Evolutionary conservation across 1,139 yeast genomes (phyloP).

Genomic region (Scheffersomyces illinoinensis): DNA sequence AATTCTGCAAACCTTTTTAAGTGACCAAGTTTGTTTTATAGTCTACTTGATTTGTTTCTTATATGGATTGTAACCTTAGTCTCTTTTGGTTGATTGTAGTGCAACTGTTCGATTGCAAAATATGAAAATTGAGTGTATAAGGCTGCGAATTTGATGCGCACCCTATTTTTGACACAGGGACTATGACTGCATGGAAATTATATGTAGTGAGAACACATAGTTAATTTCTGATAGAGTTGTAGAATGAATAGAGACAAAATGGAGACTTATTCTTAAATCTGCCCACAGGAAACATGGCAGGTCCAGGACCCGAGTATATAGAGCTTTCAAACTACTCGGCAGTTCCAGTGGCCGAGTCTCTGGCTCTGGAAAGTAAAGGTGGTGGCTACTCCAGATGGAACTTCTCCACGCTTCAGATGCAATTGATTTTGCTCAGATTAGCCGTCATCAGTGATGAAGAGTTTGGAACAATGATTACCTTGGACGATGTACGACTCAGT

Average conservation of each 20-base stretch:
- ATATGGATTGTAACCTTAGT: not conserved
- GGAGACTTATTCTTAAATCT: not conserved
- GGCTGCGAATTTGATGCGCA: not conserved
- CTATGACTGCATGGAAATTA: not conserved
- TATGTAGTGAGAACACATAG: not conserved
- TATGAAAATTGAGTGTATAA: too few relatives aligned
- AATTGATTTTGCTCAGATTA: slow-evolving; percentile 28
- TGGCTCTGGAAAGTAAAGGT: not conserved
- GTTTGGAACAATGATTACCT: slow-evolving; percentile 11
- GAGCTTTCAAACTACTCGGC: slow-evolving; percentile 11
- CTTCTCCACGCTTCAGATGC: slow-evolving; percentile 17
- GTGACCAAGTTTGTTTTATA: too few relatives aligned
- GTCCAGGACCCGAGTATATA: slow-evolving; percentile 7
- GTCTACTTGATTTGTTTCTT: not conserved
- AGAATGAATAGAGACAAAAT: not conserved
- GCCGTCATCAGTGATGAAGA: slow-evolving; percentile 34
- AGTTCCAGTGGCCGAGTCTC: not conserved
- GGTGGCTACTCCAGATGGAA: not conserved
- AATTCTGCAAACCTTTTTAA: not conserved
- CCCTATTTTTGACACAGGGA: not conserved
- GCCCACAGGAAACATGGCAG: not conserved
- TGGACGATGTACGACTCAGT: slow-evolving; percentile 19
- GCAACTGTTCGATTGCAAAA: not conserved
- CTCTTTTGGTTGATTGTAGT: not conserved
- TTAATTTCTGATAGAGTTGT: not conserved